Percentiles rank a stretch among this genome's conserved stretches.
Conservation (phyloP, 371 early-diverging fungal genomes). For the Lichtheimia ramosa region DNA sequence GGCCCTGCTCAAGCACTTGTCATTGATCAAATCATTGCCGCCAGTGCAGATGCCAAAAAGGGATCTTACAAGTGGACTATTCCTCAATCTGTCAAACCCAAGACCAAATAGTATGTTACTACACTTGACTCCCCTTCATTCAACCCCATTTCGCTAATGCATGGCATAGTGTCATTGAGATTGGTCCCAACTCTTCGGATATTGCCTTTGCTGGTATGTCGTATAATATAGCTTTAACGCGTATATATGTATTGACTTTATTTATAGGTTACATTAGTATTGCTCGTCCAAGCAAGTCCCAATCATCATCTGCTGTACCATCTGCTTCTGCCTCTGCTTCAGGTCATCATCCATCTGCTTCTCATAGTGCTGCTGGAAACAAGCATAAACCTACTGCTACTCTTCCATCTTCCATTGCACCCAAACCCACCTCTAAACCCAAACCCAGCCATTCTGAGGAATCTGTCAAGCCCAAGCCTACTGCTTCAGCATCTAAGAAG, state of each 20-base stretch:
- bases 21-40: slow-evolving; percentile 38
- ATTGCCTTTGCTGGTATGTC: slow-evolving; percentile 42
- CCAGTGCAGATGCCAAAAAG: slow-evolving; percentile 23
- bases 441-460: not conserved
- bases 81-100: slow-evolving; percentile 29
- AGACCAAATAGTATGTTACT: slow-evolving; percentile 31
- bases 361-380: not conserved
- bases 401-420: slow-evolving; percentile 11
- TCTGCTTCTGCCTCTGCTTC: slow-evolving; percentile 8
- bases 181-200: slow-evolving; percentile 38
- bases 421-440: slow-evolving; percentile 8
- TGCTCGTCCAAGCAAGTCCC: not conserved
- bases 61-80: slow-evolving; percentile 43
- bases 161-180: slow-evolving; percentile 39
- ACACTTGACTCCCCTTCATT: not conserved
- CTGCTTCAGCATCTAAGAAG: too few relatives aligned
- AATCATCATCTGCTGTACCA: not conserved
- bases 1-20: slow-evolving; percentile 37
- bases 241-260: not conserved
- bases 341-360: not conserved
- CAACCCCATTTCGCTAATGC: slow-evolving; percentile 2
- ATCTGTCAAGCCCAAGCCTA: not conserved
- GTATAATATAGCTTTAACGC: not conserved
- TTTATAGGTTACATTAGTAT: slow-evolving; percentile 18
- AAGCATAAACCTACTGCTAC: slow-evolving; percentile 13